phyloP scores from a whole-genome alignment of 345 rosid genomes.

The Euphorbia lathyris region DNA sequence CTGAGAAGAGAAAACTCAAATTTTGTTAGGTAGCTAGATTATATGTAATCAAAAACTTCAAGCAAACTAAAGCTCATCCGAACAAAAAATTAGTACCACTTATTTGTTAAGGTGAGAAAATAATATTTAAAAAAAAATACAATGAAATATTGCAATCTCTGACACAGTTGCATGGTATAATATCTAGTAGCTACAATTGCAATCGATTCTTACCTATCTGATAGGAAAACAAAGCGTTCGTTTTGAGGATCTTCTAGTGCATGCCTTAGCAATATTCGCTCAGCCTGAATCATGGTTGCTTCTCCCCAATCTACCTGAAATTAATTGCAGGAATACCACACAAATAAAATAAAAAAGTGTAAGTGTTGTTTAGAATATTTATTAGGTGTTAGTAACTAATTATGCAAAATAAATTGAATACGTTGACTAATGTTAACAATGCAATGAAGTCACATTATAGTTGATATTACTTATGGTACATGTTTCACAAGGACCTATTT shows the following conservation, averaged over 20 bases:
- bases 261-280: conserved; percentile 84
- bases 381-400: background rate
- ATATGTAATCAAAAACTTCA: background rate
- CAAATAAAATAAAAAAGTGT: background rate
- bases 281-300: conserved; percentile 93
- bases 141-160: background rate
- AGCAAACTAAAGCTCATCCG: background rate
- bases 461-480: background rate
- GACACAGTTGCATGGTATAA: background rate
- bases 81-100: conserved; percentile 1
- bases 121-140: background rate
- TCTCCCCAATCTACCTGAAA: conserved; percentile 98
- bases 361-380: too few relatives aligned
- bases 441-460: background rate
- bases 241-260: conserved; percentile 75
- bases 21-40: conserved; percentile 29
- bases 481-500: background rate
- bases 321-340: conserved; percentile 5
- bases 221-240: conserved; percentile 85
- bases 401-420: background rate
- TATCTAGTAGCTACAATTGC: background rate
- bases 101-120: background rate
- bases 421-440: background rate
- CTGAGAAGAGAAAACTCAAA: conserved; percentile 57
- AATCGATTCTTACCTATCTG: conserved; percentile 68